Base-by-base conservation (phyloP, 2,329 filamentous ascomycete species). In the Aspergillus alliaceus region DNA sequence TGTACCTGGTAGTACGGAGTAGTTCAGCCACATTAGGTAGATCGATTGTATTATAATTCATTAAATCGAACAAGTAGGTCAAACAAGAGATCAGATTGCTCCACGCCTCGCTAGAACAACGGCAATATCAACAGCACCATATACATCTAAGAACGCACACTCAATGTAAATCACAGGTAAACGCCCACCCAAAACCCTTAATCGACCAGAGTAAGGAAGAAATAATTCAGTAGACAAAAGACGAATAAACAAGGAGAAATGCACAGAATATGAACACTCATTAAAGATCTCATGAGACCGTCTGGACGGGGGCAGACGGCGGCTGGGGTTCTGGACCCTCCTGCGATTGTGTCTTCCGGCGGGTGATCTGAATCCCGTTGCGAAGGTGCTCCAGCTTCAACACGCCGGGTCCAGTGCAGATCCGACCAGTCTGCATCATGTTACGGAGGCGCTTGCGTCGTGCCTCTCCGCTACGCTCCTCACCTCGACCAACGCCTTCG, bases 401-500 rank as follows among this genome's bases (percentile, higher is more conserved):
- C 62, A 75, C 64, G 0, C 67, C 67, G 1, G 71, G 70, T 1
- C 75, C 73, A 3, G 75, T 78, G 56, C 74, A 77, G 54, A 78
- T 78, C 31, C 73, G 70, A 12, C 76, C 75, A 1, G 70, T 72
- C 53, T 71, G 73, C 72, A 77, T 78, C 64, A 77, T 66, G 20
- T 70, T 75, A 53, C 74, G 74, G 51, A 84, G 72, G 34, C 82
- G 72, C 65, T 81, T 79, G 35, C 83, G 79, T 60, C 75, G 74
- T 39, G 79, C 75, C 70, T 77, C 67, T 63, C 78, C 70, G 65
- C 77, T 69, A 63, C 80, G 65, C 69, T 81, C 70, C 74, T 80
- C 69, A 64, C 79, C 72, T 55, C 73, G 69, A 66, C 77, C 67
- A 57, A 77, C 56, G 77, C 83, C 61, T 81, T 95, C 92, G 61